These are phyloP conservation scores for Triangularia setosa DNA, from an alignment of 2,329 filamentous ascomycete genomes.

Conservation along the genomic window DNA sequence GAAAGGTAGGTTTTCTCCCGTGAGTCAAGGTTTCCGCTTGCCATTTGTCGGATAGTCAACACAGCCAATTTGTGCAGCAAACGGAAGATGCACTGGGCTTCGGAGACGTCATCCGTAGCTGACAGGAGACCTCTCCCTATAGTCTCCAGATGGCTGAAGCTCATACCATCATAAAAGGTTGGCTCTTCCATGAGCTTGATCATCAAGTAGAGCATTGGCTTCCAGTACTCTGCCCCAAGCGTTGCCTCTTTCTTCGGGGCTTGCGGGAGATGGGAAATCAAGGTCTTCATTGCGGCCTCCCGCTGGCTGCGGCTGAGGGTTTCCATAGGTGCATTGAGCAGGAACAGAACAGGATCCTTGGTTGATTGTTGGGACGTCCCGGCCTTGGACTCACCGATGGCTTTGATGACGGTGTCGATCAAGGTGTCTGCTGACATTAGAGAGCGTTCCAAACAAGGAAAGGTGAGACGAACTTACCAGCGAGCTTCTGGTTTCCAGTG, in stretches of 20 bases:
- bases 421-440: slow-evolving; percentile 9
- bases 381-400: slow-evolving; percentile 22
- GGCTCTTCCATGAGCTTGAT: slow-evolving; percentile 48
- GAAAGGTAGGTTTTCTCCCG: slow-evolving; percentile 35
- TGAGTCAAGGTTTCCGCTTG: slow-evolving; percentile 38
- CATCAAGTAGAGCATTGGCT: slow-evolving; percentile 41
- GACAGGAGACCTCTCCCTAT: slow-evolving; percentile 25
- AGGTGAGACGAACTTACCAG: slow-evolving; percentile 16
- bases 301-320: slow-evolving; percentile 18
- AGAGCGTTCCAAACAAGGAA: background rate
- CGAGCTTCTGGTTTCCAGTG: slow-evolving; percentile 18
- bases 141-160: slow-evolving; percentile 35
- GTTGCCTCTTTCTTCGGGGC: slow-evolving; percentile 12
- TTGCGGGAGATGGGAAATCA: slow-evolving; percentile 16
- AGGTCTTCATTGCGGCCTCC: slow-evolving; percentile 22
- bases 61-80: slow-evolving; percentile 20
- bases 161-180: slow-evolving; percentile 48
- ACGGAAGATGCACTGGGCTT: slow-evolving; percentile 19
- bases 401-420: slow-evolving; percentile 13
- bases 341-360: slow-evolving; percentile 18
- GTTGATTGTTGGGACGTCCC: background rate
- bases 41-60: slow-evolving; percentile 38
- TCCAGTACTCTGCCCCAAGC: slow-evolving; percentile 28
- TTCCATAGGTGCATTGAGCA: slow-evolving; percentile 21
- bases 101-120: slow-evolving; percentile 5